Evolutionary conservation across 306 rosid genomes (phyloP).

Genomic region (Cucumis cinereus): DNA sequence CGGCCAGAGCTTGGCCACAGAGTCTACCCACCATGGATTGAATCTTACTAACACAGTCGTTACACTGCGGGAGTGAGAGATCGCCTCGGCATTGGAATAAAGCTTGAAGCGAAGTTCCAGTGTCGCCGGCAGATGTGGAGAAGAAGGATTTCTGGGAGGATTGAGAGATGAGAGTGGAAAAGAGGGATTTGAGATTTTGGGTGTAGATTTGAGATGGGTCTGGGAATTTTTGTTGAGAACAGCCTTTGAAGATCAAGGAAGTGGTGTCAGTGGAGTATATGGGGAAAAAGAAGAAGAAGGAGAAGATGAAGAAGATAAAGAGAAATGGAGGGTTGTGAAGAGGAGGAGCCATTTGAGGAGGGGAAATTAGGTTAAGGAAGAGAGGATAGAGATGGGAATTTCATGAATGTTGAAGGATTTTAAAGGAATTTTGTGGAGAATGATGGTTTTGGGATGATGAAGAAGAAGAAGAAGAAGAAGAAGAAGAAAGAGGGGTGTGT

Average conservation of each 20-base stretch:
- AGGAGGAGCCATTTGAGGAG: slow-evolving; percentile 31
- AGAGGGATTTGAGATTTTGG: slow-evolving; percentile 40
- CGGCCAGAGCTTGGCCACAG: slow-evolving; percentile 51
- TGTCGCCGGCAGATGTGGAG: slow-evolving; percentile 40
- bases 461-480: too few relatives aligned
- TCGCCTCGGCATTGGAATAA: slow-evolving; percentile 91
- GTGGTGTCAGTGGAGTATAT: slow-evolving; percentile 28
- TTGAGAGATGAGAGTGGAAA: slow-evolving; percentile 27
- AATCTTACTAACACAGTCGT: slow-evolving; percentile 40
- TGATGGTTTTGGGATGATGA: not conserved
- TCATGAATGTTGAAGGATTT: not conserved
- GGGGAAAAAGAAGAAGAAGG: not conserved
- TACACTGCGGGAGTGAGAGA: slow-evolving; percentile 46
- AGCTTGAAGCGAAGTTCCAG: slow-evolving; percentile 29
- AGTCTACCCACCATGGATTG: slow-evolving; percentile 25
- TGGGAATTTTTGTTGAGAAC: slow-evolving; percentile 48
- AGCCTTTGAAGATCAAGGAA: slow-evolving; percentile 59
- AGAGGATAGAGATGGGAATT: not conserved
- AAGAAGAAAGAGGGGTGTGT: too few relatives aligned
- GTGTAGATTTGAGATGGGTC: slow-evolving; percentile 37
- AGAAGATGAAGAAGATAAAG: not conserved
- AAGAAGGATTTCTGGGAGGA: slow-evolving; percentile 45
- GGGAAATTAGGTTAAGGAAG: not conserved
- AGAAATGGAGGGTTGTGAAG: slow-evolving; percentile 4
- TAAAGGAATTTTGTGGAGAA: not conserved